Conservation (phyloP, 2,329 filamentous ascomycete genomes). For the Dactylellina leptospora region DNA sequence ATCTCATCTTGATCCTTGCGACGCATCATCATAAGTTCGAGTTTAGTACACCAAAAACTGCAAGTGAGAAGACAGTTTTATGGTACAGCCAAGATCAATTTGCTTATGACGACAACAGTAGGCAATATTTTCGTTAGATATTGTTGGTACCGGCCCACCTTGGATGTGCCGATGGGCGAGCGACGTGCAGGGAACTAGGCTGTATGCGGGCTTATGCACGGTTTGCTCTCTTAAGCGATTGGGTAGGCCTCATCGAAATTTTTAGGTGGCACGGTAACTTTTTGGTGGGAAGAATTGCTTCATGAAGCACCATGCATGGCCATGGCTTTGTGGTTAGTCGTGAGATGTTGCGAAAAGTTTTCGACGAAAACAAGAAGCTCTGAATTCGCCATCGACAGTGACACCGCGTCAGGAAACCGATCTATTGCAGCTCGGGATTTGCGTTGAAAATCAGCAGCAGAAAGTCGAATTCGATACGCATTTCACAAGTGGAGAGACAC, state of each 20-base stretch:
- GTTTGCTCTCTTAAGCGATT: slow-evolving; percentile 15
- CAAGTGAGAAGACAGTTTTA: not conserved
- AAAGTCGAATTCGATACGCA: too few relatives aligned
- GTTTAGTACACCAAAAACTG: not conserved
- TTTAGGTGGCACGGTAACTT: not conserved
- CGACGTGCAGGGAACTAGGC: slow-evolving; percentile 31
- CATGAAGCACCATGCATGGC: too few relatives aligned
- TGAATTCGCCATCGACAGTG: too few relatives aligned
- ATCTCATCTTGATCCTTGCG: slow-evolving; percentile 15
- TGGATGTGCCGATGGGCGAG: slow-evolving; percentile 31
- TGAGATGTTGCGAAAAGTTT: too few relatives aligned
- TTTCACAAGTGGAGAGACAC: too few relatives aligned
- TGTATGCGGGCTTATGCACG: slow-evolving; percentile 24
- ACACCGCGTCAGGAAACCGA: too few relatives aligned
- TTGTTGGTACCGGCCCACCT: slow-evolving; percentile 11
- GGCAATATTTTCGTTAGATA: slow-evolving; percentile 13
- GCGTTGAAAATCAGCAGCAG: too few relatives aligned
- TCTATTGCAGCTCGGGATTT: too few relatives aligned
- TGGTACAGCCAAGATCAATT: not conserved
- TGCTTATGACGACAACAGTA: slow-evolving; percentile 24
- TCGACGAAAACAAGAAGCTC: too few relatives aligned
- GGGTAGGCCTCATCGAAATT: slow-evolving; percentile 3
- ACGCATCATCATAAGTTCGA: not conserved
- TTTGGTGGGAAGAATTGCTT: not conserved
- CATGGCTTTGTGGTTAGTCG: too few relatives aligned